Evolutionary conservation across 73 alveolate species (phyloP), one percentile per base, ranked within the genome.

Genomic region (Paramecium sonneborni): DNA sequence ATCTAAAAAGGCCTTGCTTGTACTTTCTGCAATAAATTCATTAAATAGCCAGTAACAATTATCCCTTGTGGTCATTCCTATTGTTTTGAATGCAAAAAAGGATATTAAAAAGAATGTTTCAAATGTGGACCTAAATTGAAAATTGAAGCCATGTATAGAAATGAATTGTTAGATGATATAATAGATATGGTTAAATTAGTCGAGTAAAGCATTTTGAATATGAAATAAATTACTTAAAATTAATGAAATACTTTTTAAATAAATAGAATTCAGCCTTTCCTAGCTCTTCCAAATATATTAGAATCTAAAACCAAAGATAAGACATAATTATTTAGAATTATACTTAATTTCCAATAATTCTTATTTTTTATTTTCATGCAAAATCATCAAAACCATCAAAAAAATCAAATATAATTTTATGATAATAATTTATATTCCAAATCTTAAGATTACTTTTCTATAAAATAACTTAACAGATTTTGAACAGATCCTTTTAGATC

Each of bases 191-290:
- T 69, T 0, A 88, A 70, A 44, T 30, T 79, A 21, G 55, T 79
- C 11, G 44, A 79, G 6, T 11, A 23, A 18, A 46, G 90, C 55
- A 79, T 79, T 8, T 1, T 14, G 28, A 43, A 57, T 8, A 39
- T 79, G 74, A 79, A 79, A 79, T 79, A 38, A 79, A 79, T 43
- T 79, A 79, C 86, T 72, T 62, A 62, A 62, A 62, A 62, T 62
- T 30, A 62, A 30, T 62, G 84, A 62, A 23, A 26, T 26, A 52
- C 24, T 52, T 35, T 26, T 98, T 95, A 98, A 39, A 98, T 96
- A 86, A 93, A 95, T 43, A 99, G 98, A 26, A 97, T 86, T 99
- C 99, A 98, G 28, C 99, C 99, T 0, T 97, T 95, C 99, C 99
- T 97, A 74, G 98, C 94, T 93, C 99, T 95, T 79, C 99, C 99